Conservation (phyloP, 495 filamentous ascomycete genomes). For the Penicillium dipodomyicola region DNA sequence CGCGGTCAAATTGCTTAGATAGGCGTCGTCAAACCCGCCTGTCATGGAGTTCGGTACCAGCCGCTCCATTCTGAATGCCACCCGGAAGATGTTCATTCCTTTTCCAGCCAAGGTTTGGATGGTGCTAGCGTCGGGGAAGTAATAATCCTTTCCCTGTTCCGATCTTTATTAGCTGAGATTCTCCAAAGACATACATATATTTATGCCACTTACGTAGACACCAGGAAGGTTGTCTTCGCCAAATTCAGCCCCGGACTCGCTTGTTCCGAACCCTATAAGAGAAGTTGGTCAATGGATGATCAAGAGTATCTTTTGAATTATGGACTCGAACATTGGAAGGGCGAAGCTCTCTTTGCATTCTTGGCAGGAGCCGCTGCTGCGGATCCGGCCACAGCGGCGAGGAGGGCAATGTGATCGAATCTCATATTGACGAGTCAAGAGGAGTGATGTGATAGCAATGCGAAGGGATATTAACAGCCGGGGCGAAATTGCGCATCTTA, state of each 20-base stretch:
- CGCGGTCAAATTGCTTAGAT: slow-evolving; percentile 38
- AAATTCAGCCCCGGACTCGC: slow-evolving; percentile 32
- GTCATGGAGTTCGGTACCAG: slow-evolving; percentile 52
- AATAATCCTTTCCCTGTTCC: slow-evolving; percentile 52
- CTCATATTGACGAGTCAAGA: slow-evolving; percentile 27
- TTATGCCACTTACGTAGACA: slow-evolving; percentile 16
- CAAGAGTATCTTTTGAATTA: background rate
- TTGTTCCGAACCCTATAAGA: slow-evolving; percentile 30
- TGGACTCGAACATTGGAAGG: slow-evolving; percentile 23
- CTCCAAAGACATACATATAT: background rate
- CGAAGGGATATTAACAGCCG: background rate
- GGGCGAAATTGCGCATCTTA: background rate
- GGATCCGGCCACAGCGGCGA: slow-evolving; percentile 30
- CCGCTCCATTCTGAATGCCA: slow-evolving; percentile 69
- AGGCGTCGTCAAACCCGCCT: slow-evolving; percentile 37
- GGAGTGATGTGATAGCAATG: background rate
- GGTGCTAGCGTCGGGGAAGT: slow-evolving; percentile 52
- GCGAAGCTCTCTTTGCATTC: slow-evolving; percentile 24
- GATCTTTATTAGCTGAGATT: slow-evolving; percentile 26
- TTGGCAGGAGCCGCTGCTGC: slow-evolving; percentile 27
- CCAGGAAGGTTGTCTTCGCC: slow-evolving; percentile 24
- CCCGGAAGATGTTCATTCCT: slow-evolving; percentile 69
- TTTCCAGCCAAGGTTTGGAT: slow-evolving; percentile 55
- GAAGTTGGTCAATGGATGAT: background rate
- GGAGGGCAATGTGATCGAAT: slow-evolving; percentile 19